Evolutionary conservation across 768 basidiomycete species (phyloP).

Genomic region (Lanmaoa rubissima): DNA sequence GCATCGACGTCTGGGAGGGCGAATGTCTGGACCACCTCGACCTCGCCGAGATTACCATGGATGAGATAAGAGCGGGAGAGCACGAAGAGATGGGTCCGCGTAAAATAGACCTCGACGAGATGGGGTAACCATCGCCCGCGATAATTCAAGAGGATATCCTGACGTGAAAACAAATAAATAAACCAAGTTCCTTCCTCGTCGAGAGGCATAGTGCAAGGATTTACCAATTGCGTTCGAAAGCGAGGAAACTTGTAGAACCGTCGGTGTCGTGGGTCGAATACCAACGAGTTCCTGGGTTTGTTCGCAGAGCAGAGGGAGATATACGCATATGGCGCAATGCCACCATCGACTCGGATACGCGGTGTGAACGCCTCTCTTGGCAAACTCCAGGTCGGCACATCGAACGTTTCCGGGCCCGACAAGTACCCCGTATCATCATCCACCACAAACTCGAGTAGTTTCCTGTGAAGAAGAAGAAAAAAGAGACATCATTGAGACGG

Average conservation of each 20-base stretch:
- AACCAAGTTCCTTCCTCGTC: background rate
- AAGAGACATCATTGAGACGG: background rate
- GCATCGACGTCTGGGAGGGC: constrained; percentile 14
- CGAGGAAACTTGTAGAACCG: constrained; percentile 23
- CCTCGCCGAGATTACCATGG: background rate
- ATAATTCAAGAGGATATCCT: constrained; percentile 20
- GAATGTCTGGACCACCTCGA: constrained; percentile 23
- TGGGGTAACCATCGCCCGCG: constrained; percentile 20
- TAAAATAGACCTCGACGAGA: constrained; percentile 16
- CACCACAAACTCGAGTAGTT: constrained; percentile 17
- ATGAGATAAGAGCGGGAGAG: constrained; percentile 16
- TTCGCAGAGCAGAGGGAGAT: constrained; percentile 12
- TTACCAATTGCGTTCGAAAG: constrained; percentile 17
- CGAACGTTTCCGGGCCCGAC: constrained; percentile 8
- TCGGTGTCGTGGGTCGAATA: constrained; percentile 14
- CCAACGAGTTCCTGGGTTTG: constrained; percentile 12
- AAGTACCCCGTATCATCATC: constrained; percentile 17
- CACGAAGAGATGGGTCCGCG: constrained; percentile 16
- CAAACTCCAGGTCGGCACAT: constrained; percentile 16
- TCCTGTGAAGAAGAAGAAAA: constrained; percentile 2
- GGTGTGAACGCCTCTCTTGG: constrained; percentile 12
- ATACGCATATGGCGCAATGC: constrained; percentile 13
- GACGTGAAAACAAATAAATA: background rate
- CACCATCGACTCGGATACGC: constrained; percentile 8
- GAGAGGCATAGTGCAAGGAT: background rate